A percentile compares a stretch with the other conserved stretches of the same genome.
These are phyloP conservation scores for Mucor indicus DNA, from an alignment of 371 early-diverging fungal species.

Conservation along the genomic window DNA sequence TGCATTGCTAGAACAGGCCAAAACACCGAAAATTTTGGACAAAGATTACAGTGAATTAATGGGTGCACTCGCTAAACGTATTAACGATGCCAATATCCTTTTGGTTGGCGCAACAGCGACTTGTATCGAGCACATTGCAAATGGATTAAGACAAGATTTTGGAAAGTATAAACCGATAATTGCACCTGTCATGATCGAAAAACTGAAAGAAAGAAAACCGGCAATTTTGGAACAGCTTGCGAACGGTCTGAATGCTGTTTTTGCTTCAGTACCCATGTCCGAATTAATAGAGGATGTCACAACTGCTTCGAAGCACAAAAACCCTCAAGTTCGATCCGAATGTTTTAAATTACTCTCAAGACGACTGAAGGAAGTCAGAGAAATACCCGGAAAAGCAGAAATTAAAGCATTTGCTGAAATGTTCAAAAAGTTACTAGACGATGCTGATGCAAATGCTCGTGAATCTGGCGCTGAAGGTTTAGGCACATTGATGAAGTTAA, in stretches of 20 bases:
- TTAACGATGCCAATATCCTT: conserved; percentile 86
- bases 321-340: conserved; percentile 87
- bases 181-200: conserved; percentile 76
- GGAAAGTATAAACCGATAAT: conserved; percentile 73
- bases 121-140: conserved; percentile 84
- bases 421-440: conserved; percentile 78
- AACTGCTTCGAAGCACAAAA: conserved; percentile 76
- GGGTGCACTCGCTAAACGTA: conserved; percentile 80
- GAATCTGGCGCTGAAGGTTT: conserved; percentile 85
- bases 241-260: conserved; percentile 81
- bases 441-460: conserved; percentile 83
- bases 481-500: conserved; percentile 86
- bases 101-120: conserved; percentile 78
- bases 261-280: conserved; percentile 58
- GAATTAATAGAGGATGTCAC: conserved; percentile 74
- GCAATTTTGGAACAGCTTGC: conserved; percentile 82
- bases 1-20: conserved; percentile 62
- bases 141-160: conserved; percentile 77
- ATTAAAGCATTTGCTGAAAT: conserved; percentile 74
- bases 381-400: conserved; percentile 74
- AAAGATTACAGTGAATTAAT: conserved; percentile 80
- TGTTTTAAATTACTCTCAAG: conserved; percentile 68
- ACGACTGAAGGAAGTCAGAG: conserved; percentile 65
- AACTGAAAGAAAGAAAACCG: conserved; percentile 91
- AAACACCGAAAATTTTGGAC: conserved; percentile 77